Base-by-base conservation (phyloP, 495 filamentous ascomycete species). In the Saxispiralis lemnorum region DNA sequence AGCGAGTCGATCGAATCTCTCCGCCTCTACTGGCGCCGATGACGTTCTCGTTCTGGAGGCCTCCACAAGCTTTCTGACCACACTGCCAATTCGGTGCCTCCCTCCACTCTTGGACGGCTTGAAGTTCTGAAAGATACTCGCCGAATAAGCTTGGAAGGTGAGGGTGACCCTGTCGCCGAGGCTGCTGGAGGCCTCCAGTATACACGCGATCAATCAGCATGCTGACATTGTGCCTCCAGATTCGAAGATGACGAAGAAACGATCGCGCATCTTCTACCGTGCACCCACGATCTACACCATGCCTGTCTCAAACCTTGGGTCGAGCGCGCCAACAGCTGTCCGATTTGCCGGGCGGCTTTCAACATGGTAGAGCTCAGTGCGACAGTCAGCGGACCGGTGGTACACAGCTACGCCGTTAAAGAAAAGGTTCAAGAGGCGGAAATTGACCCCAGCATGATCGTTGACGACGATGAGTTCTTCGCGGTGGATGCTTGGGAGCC, bases 281-380 rank as follows among this genome's bases (percentile, higher is more conserved):
- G 89, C 63, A 78, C 78, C 34, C 89, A 99, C 66, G 72, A 81
- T 43, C 63, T 96, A 49, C 89, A 99, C 58, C 76, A 99, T 61
- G 75, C 79, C 38, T 99, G 89, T 56, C 64, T 99, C 45, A 76
- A 78, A 52, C 81, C 83, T 45, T 99, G 89, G 89, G 83, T 81
- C 24, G 83, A 89, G 63, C 76, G 88, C 56, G 88, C 92, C 44
- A 99, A 96, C 62, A 94, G 85, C 57, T 99, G 89, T 57, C 89
- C 89, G 12, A 92, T 96, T 59, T 99, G 89, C 60, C 82, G 89
- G 44, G 78, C 79, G 54, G 78, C 67, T 52, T 96, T 96, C 64
- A 84, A 95, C 61, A 59, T 76, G 52, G 92, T 96, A 43, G 76
- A 87, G 56, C 77, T 95, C 42, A 81, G 74, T 53, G 73, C 79